Percentiles rank a stretch among this genome's conserved stretches.
These are phyloP conservation scores for Polytolypa hystricis DNA, from an alignment of 2,329 filamentous ascomycete genomes.

Conservation along the genomic window DNA sequence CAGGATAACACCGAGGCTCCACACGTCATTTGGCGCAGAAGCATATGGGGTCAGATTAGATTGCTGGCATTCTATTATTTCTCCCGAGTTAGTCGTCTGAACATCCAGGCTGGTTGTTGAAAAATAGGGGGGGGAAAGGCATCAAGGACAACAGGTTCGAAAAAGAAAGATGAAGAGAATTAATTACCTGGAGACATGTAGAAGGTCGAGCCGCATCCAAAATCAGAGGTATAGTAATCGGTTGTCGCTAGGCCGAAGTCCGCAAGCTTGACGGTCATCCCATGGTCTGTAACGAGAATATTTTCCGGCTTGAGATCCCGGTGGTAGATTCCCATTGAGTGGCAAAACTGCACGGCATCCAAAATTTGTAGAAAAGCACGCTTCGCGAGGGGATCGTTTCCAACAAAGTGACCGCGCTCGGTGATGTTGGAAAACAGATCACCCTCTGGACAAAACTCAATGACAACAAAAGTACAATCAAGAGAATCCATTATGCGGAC, in stretches of 20 bases:
- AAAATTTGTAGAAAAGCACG: constrained; percentile 87
- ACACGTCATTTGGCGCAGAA: constrained; percentile 91
- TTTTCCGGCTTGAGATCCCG: constrained; percentile 97
- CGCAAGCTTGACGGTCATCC: constrained; percentile 84
- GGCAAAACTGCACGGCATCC: constrained; percentile 93
- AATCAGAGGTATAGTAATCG: constrained; percentile 76
- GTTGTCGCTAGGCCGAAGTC: constrained; percentile 93
- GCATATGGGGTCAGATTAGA: constrained; percentile 65
- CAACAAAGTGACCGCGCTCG: constrained; percentile 82
- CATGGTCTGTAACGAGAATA: constrained; percentile 79
- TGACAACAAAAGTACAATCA: constrained; percentile 90
- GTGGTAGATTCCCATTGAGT: constrained; percentile 88
- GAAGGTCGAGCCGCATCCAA: constrained; percentile 95
- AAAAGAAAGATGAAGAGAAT: too few species aligned
- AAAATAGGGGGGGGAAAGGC: constrained; percentile 6
- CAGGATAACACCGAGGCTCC: constrained; percentile 95
- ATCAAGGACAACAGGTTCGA: too few species aligned
- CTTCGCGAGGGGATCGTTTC: constrained; percentile 80
- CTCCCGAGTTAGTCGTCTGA: constrained; percentile 21
- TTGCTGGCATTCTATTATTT: constrained; percentile 84
- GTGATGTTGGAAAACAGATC: constrained; percentile 97
- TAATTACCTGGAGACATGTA: constrained; percentile 99
- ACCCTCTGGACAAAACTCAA: constrained; percentile 95
- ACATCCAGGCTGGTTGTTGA: neutral
- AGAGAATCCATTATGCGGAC: constrained; percentile 82